phyloP scores from a whole-genome alignment of 1,139 yeast genomes.

The Debaryomyces nepalensis region DNA sequence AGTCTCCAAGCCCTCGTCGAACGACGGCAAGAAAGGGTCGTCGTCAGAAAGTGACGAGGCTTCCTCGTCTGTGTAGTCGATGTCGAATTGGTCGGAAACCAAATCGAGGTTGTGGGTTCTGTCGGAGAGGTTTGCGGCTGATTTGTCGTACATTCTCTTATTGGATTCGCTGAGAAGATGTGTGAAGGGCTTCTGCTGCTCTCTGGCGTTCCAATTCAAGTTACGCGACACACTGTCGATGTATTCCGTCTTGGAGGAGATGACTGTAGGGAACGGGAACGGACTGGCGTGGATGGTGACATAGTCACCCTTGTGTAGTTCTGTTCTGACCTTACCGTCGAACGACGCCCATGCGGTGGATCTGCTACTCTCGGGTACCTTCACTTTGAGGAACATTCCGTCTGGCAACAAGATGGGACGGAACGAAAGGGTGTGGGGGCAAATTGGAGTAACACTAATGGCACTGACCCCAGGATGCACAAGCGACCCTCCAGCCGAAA shows the following conservation, averaged over 20 bases:
- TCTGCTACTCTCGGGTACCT: slow-evolving; percentile 69
- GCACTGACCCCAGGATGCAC: slow-evolving; percentile 92
- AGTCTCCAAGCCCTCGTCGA: slow-evolving; percentile 35
- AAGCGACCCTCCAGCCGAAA: slow-evolving; percentile 88
- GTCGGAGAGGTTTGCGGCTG: slow-evolving; percentile 6
- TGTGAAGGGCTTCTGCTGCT: slow-evolving; percentile 75
- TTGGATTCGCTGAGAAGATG: slow-evolving; percentile 55
- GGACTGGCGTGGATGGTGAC: slow-evolving; percentile 79
- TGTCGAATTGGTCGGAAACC: slow-evolving; percentile 9
- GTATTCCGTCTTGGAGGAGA: slow-evolving; percentile 74
- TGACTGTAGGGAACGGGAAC: slow-evolving; percentile 85
- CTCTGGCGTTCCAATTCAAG: slow-evolving; percentile 85
- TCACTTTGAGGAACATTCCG: slow-evolving; percentile 76
- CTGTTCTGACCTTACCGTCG: slow-evolving; percentile 81
- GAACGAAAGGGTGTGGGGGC: slow-evolving; percentile 89
- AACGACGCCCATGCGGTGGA: slow-evolving; percentile 91
- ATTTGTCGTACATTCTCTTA: slow-evolving; percentile 36
- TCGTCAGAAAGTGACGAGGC: slow-evolving; percentile 17
- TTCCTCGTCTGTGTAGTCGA: slow-evolving; percentile 11
- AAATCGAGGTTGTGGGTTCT: slow-evolving; percentile 19
- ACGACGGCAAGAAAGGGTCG: slow-evolving; percentile 31
- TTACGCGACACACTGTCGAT: slow-evolving; percentile 83
- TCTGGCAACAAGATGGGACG: slow-evolving; percentile 88
- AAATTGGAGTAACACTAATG: slow-evolving; percentile 86
- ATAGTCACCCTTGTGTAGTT: slow-evolving; percentile 71